Base-by-base conservation (phyloP, 306 rosid species). In the Urtica urens region DNA sequence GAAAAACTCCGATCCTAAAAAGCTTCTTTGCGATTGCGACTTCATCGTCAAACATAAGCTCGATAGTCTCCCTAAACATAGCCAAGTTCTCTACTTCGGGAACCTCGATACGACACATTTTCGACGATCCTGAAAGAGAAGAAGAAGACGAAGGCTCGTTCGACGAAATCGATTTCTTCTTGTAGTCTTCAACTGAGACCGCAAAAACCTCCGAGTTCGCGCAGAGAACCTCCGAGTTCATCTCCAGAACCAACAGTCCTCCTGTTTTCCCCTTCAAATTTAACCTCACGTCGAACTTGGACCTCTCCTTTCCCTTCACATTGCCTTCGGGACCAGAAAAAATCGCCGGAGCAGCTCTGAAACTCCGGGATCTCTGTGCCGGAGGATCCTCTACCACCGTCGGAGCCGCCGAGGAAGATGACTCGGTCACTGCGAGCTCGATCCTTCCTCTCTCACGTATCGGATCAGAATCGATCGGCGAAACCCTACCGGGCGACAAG, bases 401-500 rank as follows among this genome's bases (percentile, higher is more conserved):
- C 14, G 61, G 67, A 6, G 62, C 75, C 2, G 57, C 43, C 12
- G 27, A 43, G 33, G 33, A 4, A 10, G 33, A 4, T 10, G n/a
- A 35, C n/a, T n/a, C n/a, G n/a, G n/a, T n/a, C n/a, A 35, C 40
- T 4, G 7, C 40, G 40, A 35, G n/a, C 4, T 16, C 15, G 40
- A 14, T 35, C 40, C n/a, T 3, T 10, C 3, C n/a, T 17, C 58
- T 47, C 41, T 53, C 72, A 49, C 51, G 76, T 20, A 67, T 38
- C 38, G 64, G 62, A 41, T 40, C 45, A 15, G 79, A 70, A 37
- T 87, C 92, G 23, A 87, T 77, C 3, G 96, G 96, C 26, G 94
- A 87, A 20, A 87, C 96, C 46, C 96, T 77, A 0, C 96, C 94
- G 0, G 96, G 94, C 1, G 96, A 87, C 43, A 87, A 70, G 87